Percentiles rank a stretch among this genome's conserved stretches.
These are phyloP conservation scores for Teratosphaeria pseudoeucalypti DNA, from an alignment of 2,329 filamentous ascomycete species.

Conservation along the genomic window DNA sequence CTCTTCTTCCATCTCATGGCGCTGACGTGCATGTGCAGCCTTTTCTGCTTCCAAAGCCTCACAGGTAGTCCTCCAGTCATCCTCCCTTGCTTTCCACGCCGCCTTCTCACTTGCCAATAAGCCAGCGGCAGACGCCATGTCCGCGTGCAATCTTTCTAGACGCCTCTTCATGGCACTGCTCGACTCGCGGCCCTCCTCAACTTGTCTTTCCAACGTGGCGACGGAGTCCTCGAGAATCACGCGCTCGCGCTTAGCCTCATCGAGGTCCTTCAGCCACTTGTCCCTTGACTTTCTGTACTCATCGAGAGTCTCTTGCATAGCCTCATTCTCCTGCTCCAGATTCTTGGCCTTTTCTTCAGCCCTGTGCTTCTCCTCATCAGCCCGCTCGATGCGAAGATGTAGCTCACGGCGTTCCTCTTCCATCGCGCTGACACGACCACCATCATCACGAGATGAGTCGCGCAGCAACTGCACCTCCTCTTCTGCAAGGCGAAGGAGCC, in stretches of 20 bases:
- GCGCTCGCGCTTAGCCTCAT: slow-evolving; percentile 50
- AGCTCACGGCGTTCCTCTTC: slow-evolving; percentile 33
- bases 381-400: slow-evolving; percentile 28
- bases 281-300: slow-evolving; percentile 53
- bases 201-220: slow-evolving; percentile 68
- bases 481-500: slow-evolving; percentile 38
- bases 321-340: slow-evolving; percentile 49
- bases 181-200: slow-evolving; percentile 63
- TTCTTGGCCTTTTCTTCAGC: slow-evolving; percentile 23
- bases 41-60: slow-evolving; percentile 46
- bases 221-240: slow-evolving; percentile 54
- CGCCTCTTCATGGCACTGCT: slow-evolving; percentile 57
- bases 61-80: slow-evolving; percentile 44
- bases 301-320: slow-evolving; percentile 50
- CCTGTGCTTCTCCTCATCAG: slow-evolving; percentile 19
- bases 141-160: slow-evolving; percentile 74
- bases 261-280: slow-evolving; percentile 49
- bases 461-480: slow-evolving; percentile 39
- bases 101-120: slow-evolving; percentile 78
- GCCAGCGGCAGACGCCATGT: slow-evolving; percentile 69
- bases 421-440: slow-evolving; percentile 31
- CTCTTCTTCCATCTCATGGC: slow-evolving; percentile 37
- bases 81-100: slow-evolving; percentile 59
- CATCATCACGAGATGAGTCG: slow-evolving; percentile 33
- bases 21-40: slow-evolving; percentile 32